These are phyloP conservation scores for Lachancea fermentati DNA, from an alignment of 805 yeast species.

Conservation along the genomic window DNA sequence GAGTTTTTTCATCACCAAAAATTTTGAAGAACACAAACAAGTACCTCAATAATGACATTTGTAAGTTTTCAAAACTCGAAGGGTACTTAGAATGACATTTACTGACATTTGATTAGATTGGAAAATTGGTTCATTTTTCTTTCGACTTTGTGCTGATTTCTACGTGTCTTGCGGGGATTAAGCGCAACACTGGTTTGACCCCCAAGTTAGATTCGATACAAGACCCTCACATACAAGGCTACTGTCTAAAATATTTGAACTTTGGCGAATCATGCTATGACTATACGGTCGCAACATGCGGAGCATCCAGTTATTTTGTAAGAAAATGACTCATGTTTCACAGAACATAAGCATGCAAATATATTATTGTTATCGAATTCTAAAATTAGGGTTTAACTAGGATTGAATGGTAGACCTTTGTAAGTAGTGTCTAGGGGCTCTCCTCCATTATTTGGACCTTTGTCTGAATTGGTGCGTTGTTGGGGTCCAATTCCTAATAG, in stretches of 20 bases:
- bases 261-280: slow-evolving; percentile 84
- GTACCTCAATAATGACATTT: slow-evolving; percentile 3
- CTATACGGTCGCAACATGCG: slow-evolving; percentile 60
- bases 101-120: slow-evolving; percentile 31
- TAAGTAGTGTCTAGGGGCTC: slow-evolving; percentile 1
- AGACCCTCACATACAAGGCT: slow-evolving; percentile 42
- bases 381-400: slow-evolving; percentile 6
- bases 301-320: slow-evolving; percentile 67
- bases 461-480: neutral
- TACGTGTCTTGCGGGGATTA: slow-evolving; percentile 66
- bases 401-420: slow-evolving; percentile 10
- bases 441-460: neutral
- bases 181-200: slow-evolving; percentile 63
- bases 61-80: slow-evolving; percentile 1
- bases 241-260: slow-evolving; percentile 62
- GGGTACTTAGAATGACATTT: neutral
- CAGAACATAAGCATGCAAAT: neutral
- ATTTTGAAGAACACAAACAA: neutral
- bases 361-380: neutral
- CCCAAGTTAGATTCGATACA: slow-evolving; percentile 47
- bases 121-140: slow-evolving; percentile 52
- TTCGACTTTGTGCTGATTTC: slow-evolving; percentile 59
- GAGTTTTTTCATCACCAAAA: slow-evolving; percentile 1
- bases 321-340: slow-evolving; percentile 36
- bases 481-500: neutral